Percentiles rank a stretch among this genome's conserved stretches.
These are phyloP conservation scores for Solanum bulbocastanum DNA, from an alignment of 257 asterid genomes.

Conservation along the genomic window DNA sequence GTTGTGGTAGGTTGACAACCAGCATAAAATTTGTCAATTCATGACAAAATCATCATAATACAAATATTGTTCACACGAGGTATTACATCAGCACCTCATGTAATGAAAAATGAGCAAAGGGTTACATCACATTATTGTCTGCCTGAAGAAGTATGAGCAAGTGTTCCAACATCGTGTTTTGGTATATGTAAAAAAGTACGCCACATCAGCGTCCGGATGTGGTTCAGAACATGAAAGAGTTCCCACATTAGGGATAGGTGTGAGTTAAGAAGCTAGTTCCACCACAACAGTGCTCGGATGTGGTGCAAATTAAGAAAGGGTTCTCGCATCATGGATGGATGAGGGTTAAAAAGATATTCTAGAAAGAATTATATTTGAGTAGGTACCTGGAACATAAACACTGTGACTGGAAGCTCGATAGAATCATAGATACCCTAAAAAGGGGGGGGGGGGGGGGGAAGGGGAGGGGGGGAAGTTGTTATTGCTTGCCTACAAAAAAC, in stretches of 20 bases:
- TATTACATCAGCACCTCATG: background rate
- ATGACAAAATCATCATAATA: background rate
- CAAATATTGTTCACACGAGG: background rate
- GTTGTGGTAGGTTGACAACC: background rate
- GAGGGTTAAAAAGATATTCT: background rate
- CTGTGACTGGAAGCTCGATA: background rate
- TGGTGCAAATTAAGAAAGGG: background rate
- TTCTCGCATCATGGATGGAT: background rate
- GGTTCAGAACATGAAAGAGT: background rate
- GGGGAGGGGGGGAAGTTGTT: background rate
- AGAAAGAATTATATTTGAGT: background rate
- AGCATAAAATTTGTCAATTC: background rate
- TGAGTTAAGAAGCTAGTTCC: background rate
- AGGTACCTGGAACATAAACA: background rate
- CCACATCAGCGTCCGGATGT: background rate
- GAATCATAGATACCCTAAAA: background rate
- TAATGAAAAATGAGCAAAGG: background rate
- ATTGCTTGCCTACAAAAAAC: background rate
- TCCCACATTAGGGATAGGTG: background rate
- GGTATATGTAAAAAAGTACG: background rate
- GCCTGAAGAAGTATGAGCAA: background rate
- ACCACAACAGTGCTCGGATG: background rate
- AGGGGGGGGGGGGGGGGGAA: too few species aligned
- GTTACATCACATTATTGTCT: background rate
- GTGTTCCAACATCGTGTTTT: background rate